These are phyloP conservation scores for Takashimella koratensis DNA, from an alignment of 1,284 basidiomycete species.

Conservation along the genomic window DNA sequence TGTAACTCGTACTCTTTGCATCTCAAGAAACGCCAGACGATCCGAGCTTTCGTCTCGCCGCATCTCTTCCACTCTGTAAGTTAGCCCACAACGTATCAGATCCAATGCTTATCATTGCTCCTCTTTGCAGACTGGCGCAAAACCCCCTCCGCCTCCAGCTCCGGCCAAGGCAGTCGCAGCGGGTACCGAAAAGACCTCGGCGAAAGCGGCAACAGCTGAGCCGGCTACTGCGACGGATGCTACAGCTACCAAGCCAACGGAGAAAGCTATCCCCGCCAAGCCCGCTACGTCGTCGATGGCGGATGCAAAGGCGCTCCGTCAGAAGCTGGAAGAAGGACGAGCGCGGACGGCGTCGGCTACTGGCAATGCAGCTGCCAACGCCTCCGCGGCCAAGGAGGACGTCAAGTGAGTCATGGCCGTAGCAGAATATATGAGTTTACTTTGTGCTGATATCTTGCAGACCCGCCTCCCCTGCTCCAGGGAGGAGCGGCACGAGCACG, in stretches of 20 bases:
- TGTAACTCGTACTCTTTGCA: conserved; percentile 30
- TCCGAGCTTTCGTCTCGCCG: conserved; percentile 23
- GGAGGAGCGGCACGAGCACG: neutral
- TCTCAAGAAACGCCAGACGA: conserved; percentile 25
- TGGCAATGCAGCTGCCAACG: conserved; percentile 1
- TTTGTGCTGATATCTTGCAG: neutral
- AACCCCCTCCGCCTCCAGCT: neutral
- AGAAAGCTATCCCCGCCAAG: conserved; percentile 1
- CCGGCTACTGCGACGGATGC: conserved; percentile 15
- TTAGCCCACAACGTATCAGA: too few species aligned
- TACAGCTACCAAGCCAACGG: conserved; percentile 4
- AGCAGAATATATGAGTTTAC: too few species aligned
- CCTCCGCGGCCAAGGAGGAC: conserved; percentile 4
- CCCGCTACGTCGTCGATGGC: conserved; percentile 10
- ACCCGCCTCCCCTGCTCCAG: neutral
- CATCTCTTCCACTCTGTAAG: conserved; percentile 26
- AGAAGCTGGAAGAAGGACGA: conserved; percentile 26
- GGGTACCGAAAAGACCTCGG: conserved; percentile 3
- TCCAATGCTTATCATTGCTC: too few species aligned
- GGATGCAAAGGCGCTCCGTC: conserved; percentile 23
- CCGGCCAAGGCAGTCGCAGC: neutral
- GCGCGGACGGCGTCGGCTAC: neutral
- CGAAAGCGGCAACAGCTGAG: conserved; percentile 11
- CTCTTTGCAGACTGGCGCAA: neutral
- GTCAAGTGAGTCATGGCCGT: conserved; percentile 13